Base-by-base conservation (phyloP, 129 eudicot species). In the Artemisia tridentata region DNA sequence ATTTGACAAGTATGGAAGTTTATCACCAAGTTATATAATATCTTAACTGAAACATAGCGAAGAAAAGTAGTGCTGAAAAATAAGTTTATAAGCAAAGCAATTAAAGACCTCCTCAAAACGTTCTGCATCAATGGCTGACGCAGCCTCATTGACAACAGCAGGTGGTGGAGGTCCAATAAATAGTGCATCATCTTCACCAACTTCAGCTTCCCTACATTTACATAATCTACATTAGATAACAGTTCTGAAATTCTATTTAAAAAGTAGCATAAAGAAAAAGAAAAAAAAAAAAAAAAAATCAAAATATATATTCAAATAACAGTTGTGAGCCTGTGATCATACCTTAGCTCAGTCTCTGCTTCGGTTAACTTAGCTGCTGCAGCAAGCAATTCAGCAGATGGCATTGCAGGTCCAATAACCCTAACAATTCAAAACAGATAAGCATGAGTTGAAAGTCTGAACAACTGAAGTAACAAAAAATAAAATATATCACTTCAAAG, bases 141-240 rank as follows among this genome's bases (percentile, higher is more conserved):
- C 92, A 81, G 83, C 99, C 82, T 93, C 99, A 27, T 54, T 74
- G 56, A 93, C 92, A 75, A 93, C 77, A 74, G 99, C 97, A 82
- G 99, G 99, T 57, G 99, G 99, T 74, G 99, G 89, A 67, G 99
- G 99, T 63, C 99, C 99, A 62, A 93, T 85, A 76, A 93, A 93
- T 4, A 79, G 60, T 62, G 52, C 96, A 84, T 57, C 67, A 43
- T 88, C 91, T 6, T 78, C 90, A 49, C 84, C 91, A 80, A 85
- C 54, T 81, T 93, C 97, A 65, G 92, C 96, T n/a, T 93, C 96
- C 77, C 98, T 92, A 67, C 60, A 85, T 72, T 60, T 60, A 56
- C 52, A 80, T 60, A 65, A 68, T 17, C 3, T 59, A 53, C 29
- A 41, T 81, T 63, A 51, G 27, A 77, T 27, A 61, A 1, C 58